Conservation (phyloP, 306 rosid species). For the Hippophae rhamnoides region DNA sequence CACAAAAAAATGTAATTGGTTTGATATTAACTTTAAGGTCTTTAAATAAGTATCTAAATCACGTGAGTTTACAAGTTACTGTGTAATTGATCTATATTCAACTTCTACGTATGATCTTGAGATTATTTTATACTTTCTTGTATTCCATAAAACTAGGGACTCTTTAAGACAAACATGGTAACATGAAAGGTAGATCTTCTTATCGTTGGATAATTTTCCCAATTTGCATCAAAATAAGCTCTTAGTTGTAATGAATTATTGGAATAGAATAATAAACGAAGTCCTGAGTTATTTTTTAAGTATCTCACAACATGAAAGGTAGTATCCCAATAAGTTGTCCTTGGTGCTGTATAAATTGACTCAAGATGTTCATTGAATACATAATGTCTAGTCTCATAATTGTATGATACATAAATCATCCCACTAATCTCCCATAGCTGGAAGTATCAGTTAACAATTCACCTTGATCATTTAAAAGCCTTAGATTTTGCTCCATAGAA, state of each 20-base stretch:
- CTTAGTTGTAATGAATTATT: not conserved
- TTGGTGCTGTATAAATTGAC: too few relatives aligned
- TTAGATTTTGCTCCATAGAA: too few relatives aligned
- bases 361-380: too few relatives aligned
- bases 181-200: not conserved
- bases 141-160: not conserved
- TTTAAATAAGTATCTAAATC: not conserved
- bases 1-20: not conserved
- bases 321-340: too few relatives aligned
- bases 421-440: too few relatives aligned
- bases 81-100: not conserved
- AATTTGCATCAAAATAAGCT: not conserved
- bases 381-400: too few relatives aligned
- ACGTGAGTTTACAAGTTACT: not conserved
- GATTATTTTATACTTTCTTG: not conserved
- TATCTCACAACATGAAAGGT: too few relatives aligned
- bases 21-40: not conserved
- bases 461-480: too few relatives aligned
- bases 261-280: not conserved
- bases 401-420: too few relatives aligned
- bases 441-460: too few relatives aligned
- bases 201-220: not conserved
- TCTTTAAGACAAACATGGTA: not conserved
- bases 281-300: not conserved
- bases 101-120: not conserved